Percentiles rank a stretch among this genome's conserved stretches.
phyloP scores from a whole-genome alignment of 306 rosid genomes.

The Elaeagnus macrophylla region DNA sequence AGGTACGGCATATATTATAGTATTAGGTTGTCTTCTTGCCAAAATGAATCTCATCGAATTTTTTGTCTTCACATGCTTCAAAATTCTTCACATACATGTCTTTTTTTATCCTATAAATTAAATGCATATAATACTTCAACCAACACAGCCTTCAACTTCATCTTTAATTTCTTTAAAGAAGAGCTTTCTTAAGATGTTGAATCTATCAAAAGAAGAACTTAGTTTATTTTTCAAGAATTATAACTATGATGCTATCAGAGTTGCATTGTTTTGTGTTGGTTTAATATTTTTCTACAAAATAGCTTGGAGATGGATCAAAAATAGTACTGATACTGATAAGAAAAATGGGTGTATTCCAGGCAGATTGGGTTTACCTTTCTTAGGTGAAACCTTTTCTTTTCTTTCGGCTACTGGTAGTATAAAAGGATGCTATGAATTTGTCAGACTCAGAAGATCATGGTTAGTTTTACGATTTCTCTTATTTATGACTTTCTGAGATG shows the following conservation, averaged over 20 bases:
- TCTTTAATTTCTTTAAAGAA: no score
- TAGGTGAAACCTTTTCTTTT: slow-evolving; percentile 64
- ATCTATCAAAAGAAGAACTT: slow-evolving; percentile 24
- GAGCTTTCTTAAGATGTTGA: slow-evolving; percentile 28
- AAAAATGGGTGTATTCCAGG: slow-evolving; percentile 35
- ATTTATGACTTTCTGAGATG: no score
- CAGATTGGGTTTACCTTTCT: slow-evolving; percentile 47
- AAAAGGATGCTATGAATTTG: slow-evolving; percentile 67
- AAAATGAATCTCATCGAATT: no score
- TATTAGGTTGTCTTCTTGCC: no score
- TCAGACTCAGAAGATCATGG: slow-evolving; percentile 60
- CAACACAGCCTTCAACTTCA: no score
- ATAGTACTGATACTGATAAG: slow-evolving; percentile 5
- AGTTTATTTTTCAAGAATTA: slow-evolving; percentile 22
- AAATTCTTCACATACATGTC: no score
- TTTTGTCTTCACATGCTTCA: no score
- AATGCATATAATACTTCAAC: no score
- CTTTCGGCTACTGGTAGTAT: slow-evolving; percentile 57
- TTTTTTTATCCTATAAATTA: no score
- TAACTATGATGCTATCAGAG: slow-evolving; percentile 21
- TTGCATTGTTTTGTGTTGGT: slow-evolving; percentile 29
- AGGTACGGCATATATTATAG: no score
- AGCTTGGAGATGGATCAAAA: slow-evolving; percentile 31
- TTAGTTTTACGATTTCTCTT: slow-evolving; percentile 26
- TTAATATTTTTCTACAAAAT: slow-evolving; percentile 29